Evolutionary conservation across 768 basidiomycete species (phyloP).

Genomic region (Boletus pseudo-olivaceus): DNA sequence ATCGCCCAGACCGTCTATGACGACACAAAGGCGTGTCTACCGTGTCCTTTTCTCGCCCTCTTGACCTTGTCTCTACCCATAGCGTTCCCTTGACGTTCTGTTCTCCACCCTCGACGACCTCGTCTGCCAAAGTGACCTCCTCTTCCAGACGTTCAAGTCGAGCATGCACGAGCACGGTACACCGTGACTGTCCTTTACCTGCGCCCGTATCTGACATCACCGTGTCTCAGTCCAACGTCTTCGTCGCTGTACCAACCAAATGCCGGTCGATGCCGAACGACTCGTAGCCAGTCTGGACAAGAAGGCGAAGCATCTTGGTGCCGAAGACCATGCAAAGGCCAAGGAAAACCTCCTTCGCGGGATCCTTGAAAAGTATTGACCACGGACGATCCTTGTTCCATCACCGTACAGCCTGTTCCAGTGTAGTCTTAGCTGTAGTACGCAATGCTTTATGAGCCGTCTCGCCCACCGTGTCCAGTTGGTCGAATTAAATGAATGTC

Average conservation of each 20-base stretch:
- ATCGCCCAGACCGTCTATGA: slow-evolving; percentile 38
- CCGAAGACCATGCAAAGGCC: slow-evolving; percentile 31
- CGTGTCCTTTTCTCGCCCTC: not conserved
- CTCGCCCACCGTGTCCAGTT: not conserved
- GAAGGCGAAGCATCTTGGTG: slow-evolving; percentile 40
- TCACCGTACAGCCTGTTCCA: not conserved
- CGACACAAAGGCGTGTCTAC: slow-evolving; percentile 42
- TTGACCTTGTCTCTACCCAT: slow-evolving; percentile 12
- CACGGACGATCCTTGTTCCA: not conserved
- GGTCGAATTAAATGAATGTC: not conserved
- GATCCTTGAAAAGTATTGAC: slow-evolving; percentile 32
- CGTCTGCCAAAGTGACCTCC: slow-evolving; percentile 43
- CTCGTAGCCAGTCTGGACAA: slow-evolving; percentile 53
- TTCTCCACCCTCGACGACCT: slow-evolving; percentile 47
- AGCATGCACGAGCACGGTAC: slow-evolving; percentile 48
- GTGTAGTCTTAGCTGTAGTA: slow-evolving; percentile 6
- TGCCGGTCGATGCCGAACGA: slow-evolving; percentile 52
- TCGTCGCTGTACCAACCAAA: slow-evolving; percentile 37
- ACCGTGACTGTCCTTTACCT: slow-evolving; percentile 1
- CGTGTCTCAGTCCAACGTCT: slow-evolving; percentile 42
- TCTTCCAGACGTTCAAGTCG: slow-evolving; percentile 49
- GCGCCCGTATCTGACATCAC: slow-evolving; percentile 7
- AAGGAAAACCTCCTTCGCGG: slow-evolving; percentile 35
- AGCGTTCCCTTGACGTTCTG: slow-evolving; percentile 44
- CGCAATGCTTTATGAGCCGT: not conserved